A percentile compares a stretch with the other conserved stretches of the same genome.
Conservation (phyloP, 768 basidiomycete genomes). For the Clitopilus hobsonii region DNA sequence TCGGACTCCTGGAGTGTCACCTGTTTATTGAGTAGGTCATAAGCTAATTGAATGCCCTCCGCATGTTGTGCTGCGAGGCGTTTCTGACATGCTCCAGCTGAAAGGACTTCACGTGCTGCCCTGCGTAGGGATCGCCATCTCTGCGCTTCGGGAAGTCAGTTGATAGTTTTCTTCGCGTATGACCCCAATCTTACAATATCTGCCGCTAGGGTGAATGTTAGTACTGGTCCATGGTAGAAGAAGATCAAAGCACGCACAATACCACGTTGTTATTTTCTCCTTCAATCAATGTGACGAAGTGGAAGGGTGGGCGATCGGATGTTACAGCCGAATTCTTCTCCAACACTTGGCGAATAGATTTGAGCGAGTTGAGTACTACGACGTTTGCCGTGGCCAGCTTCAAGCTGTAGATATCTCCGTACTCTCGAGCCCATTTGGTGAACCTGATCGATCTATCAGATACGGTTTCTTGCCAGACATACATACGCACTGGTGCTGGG, state of each 20-base stretch:
- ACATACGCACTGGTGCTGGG: neutral
- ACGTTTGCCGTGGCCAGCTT: neutral
- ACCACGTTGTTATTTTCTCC: neutral
- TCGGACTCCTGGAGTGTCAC: neutral
- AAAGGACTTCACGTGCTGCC: neutral
- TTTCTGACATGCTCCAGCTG: neutral
- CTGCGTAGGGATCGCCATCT: conserved; percentile 1
- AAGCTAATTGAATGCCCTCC: neutral
- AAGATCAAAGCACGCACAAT: neutral
- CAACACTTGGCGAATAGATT: neutral
- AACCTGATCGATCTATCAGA: conserved; percentile 1
- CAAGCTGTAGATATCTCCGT: conserved; percentile 10
- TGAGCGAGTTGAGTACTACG: neutral
- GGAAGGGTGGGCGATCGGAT: neutral
- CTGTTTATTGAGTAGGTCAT: neutral
- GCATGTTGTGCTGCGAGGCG: neutral
- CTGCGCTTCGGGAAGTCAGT: neutral
- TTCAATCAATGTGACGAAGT: neutral
- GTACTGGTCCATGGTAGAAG: neutral
- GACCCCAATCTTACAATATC: neutral
- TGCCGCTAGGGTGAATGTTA: neutral
- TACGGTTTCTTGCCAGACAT: too few species aligned
- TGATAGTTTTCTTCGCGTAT: neutral
- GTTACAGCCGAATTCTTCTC: neutral
- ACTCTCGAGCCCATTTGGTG: conserved; percentile 9